Conservation (phyloP, 164 flowering plant species). For the Malania oleifera region DNA sequence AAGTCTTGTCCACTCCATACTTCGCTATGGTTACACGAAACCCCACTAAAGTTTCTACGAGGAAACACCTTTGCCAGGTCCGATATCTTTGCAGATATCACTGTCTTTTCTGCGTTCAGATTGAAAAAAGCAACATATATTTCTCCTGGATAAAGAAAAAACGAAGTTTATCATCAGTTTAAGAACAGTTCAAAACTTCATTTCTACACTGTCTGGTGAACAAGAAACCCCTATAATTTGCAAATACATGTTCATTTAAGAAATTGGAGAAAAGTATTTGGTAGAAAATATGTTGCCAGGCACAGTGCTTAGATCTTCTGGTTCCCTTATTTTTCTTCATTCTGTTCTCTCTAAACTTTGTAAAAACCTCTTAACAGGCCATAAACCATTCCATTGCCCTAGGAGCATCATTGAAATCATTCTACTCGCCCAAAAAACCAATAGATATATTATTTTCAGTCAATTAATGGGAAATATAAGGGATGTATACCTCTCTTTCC, state of each 20-base stretch:
- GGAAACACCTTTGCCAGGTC: constrained; percentile 51
- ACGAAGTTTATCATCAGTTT: background rate
- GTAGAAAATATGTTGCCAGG: too few relatives aligned
- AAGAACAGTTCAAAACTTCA: too few relatives aligned
- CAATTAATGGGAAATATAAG: background rate
- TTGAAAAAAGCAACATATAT: constrained; percentile 76
- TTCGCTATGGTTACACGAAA: constrained; percentile 47
- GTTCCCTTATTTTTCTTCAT: too few relatives aligned
- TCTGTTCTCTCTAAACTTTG: too few relatives aligned
- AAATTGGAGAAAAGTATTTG: too few relatives aligned
- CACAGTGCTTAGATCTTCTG: too few relatives aligned
- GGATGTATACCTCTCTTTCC: constrained; percentile 57
- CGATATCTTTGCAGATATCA: constrained; percentile 40
- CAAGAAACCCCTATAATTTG: too few relatives aligned
- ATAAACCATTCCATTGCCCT: too few relatives aligned
- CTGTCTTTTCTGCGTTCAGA: constrained; percentile 28
- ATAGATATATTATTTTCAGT: background rate
- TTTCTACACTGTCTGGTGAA: too few relatives aligned
- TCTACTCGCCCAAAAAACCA: background rate
- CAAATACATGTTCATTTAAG: too few relatives aligned
- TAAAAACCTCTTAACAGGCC: background rate
- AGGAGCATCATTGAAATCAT: background rate
- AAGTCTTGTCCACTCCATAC: constrained; percentile 55
- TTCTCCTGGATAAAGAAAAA: constrained; percentile 41
- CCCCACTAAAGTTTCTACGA: constrained; percentile 16